Percentiles rank a stretch among this genome's conserved stretches.
These are phyloP conservation scores for Cryptococcus sp. DNA, from an alignment of 1,284 basidiomycete species.

Conservation along the genomic window DNA sequence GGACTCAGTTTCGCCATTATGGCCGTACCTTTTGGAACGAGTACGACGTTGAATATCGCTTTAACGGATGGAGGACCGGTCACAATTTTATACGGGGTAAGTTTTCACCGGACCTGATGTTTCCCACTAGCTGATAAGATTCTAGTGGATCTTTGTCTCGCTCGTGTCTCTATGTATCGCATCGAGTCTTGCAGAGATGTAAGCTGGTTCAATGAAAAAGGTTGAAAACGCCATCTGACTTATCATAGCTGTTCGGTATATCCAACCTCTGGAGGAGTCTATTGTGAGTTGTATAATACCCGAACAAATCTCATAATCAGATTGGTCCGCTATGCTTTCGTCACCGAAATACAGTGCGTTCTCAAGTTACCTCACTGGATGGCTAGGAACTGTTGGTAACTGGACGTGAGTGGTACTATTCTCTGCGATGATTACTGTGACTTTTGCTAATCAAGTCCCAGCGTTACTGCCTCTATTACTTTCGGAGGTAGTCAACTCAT, in stretches of 20 bases:
- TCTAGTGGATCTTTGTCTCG: slow-evolving; percentile 49
- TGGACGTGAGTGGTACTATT: slow-evolving; percentile 42
- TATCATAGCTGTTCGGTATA: slow-evolving; percentile 46
- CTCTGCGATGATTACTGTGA: neutral
- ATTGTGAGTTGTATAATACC: slow-evolving; percentile 27
- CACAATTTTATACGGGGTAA: slow-evolving; percentile 46
- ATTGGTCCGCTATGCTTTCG: slow-evolving; percentile 50
- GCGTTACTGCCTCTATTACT: slow-evolving; percentile 50
- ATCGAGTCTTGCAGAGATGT: slow-evolving; percentile 50
- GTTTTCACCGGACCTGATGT: slow-evolving; percentile 6
- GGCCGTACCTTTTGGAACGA: slow-evolving; percentile 49
- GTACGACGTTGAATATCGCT: slow-evolving; percentile 48
- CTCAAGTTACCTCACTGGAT: slow-evolving; percentile 50
- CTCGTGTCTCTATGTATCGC: slow-evolving; percentile 50
- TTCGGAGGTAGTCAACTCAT: slow-evolving; percentile 52
- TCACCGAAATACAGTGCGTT: slow-evolving; percentile 48
- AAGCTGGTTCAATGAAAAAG: slow-evolving; percentile 3
- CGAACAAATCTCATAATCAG: slow-evolving; percentile 15
- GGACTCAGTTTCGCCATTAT: slow-evolving; percentile 49
- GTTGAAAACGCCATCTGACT: neutral
- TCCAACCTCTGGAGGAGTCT: slow-evolving; percentile 51
- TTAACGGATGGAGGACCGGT: slow-evolving; percentile 49
- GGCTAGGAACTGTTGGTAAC: slow-evolving; percentile 51
- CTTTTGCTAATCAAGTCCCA: slow-evolving; percentile 7
- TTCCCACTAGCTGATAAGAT: slow-evolving; percentile 2